phyloP scores from a whole-genome alignment of 495 filamentous ascomycete species.

The Aspergillus wentii region DNA sequence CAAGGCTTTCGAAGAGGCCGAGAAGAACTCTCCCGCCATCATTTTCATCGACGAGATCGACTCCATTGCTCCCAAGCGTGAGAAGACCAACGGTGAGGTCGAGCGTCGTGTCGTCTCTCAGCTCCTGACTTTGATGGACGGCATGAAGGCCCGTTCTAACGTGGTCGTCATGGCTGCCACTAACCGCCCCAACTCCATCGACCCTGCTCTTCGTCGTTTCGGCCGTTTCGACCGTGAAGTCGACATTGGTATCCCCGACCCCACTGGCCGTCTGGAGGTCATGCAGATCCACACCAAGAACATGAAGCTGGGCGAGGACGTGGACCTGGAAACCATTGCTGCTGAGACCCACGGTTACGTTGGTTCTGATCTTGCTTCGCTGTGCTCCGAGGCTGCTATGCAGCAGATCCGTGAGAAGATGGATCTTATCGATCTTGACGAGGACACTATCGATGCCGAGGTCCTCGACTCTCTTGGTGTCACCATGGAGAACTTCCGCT shows the following conservation, averaged over 20 bases:
- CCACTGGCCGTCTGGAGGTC: conserved; percentile 97
- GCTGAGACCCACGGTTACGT: conserved; percentile 99
- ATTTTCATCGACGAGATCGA: conserved; percentile 99
- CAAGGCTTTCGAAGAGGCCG: conserved; percentile 97
- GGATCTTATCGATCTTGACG: conserved; percentile 98
- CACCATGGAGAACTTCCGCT: conserved; percentile 99
- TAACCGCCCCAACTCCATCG: conserved; percentile 94
- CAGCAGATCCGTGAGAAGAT: conserved; percentile 99
- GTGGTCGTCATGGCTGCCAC: conserved; percentile 98
- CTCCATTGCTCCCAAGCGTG: conserved; percentile 97
- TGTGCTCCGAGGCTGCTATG: conserved; percentile 99
- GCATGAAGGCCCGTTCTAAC: conserved; percentile 98
- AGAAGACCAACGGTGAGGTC: conserved; percentile 99
- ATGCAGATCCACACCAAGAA: conserved; percentile 99
- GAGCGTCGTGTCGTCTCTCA: conserved; percentile 98
- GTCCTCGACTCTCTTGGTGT: conserved; percentile 97
- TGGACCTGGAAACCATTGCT: conserved; percentile 94
- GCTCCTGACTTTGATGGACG: conserved; percentile 96
- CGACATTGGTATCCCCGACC: conserved; percentile 96
- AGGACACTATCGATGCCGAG: conserved; percentile 98
- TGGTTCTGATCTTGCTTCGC: conserved; percentile 96
- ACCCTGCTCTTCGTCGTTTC: conserved; percentile 88
- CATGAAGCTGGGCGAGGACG: conserved; percentile 98
- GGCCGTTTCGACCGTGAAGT: conserved; percentile 98
- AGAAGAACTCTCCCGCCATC: conserved; percentile 98